Percentiles rank a stretch among this genome's conserved stretches.
These are phyloP conservation scores for Euphrasia confusa DNA, from an alignment of 257 asterid genomes.

Conservation along the genomic window DNA sequence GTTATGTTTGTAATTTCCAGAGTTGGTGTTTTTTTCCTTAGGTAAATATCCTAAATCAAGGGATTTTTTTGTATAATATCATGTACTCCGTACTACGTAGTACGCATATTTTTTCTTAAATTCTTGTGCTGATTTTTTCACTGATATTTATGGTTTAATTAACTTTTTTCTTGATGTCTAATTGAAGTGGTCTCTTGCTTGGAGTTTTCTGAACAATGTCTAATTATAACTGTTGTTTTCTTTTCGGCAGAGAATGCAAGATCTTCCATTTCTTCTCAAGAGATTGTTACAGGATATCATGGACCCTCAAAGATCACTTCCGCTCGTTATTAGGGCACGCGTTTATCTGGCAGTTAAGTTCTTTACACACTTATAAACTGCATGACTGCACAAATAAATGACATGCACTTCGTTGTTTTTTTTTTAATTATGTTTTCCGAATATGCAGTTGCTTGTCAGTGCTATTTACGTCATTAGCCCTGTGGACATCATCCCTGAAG, in stretches of 20 bases:
- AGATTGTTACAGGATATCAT: constrained; percentile 71
- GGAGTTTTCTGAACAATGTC: not conserved
- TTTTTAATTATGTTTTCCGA: not conserved
- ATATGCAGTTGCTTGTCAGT: constrained; percentile 36
- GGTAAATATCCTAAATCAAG: not conserved
- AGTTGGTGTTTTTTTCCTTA: not conserved
- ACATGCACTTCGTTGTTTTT: constrained; percentile 16
- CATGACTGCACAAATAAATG: not conserved
- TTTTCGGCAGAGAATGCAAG: constrained; percentile 79
- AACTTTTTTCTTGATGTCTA: not conserved
- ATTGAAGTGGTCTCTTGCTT: not conserved
- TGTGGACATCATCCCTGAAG: constrained; percentile 51
- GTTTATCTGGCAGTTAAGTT: constrained; percentile 92
- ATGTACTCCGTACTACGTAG: too few relatives aligned
- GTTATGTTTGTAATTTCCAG: not conserved
- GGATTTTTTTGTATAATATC: not conserved
- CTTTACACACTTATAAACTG: constrained; percentile 18
- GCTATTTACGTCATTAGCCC: constrained; percentile 45
- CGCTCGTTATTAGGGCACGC: constrained; percentile 70
- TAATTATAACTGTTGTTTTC: not conserved
- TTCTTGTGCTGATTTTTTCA: not conserved
- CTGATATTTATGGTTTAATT: not conserved
- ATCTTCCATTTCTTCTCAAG: constrained; percentile 91
- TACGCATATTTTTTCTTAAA: not conserved
- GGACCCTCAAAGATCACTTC: constrained; percentile 90